Percentiles rank a stretch among this genome's conserved stretches.
Evolutionary conservation across 2,329 filamentous ascomycete genomes (phyloP).

Genomic region (Penicillium sp.): DNA sequence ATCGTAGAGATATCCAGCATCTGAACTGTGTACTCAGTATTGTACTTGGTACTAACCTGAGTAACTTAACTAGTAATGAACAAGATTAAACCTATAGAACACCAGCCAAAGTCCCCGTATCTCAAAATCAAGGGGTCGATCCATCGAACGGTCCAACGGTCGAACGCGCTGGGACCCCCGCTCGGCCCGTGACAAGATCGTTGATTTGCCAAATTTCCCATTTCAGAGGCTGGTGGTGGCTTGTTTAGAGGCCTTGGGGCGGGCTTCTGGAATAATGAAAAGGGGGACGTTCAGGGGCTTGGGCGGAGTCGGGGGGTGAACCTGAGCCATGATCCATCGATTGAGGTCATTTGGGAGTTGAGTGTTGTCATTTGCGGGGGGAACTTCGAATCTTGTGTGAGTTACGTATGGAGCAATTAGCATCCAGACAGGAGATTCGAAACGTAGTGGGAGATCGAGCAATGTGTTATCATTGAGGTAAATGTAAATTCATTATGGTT

Average conservation of each 20-base stretch:
- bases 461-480: no score
- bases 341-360: no score
- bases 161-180: neutral
- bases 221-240: neutral
- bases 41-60: no score
- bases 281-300: constrained; percentile 3
- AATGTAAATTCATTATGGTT: no score
- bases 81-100: no score
- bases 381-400: neutral
- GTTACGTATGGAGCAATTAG: neutral
- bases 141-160: neutral
- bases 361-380: neutral
- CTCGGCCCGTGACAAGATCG: constrained; percentile 7
- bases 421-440: no score
- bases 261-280: constrained; percentile 2
- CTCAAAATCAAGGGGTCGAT: neutral
- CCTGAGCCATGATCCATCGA: neutral
- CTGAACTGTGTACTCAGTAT: no score
- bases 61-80: no score
- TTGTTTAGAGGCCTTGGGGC: neutral
- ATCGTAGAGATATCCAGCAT: no score
- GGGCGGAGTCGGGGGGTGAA: neutral
- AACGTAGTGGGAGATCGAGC: no score
- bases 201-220: neutral
- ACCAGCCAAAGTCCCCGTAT: neutral